Conservation (phyloP, 805 yeast species). For the Kodamaea sagamina region DNA sequence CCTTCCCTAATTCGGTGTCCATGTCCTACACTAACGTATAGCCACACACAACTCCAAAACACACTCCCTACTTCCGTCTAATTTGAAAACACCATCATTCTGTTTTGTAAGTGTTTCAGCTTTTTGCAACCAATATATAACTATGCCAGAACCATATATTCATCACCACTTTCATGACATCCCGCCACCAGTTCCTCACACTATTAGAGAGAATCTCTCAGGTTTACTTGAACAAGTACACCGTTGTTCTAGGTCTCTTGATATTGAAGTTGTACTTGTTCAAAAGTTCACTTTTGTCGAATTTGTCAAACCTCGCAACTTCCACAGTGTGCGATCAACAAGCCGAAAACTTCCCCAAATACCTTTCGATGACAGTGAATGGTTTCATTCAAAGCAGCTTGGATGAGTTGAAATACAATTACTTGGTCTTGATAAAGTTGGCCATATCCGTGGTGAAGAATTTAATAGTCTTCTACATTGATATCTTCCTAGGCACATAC, state of each 20-base stretch:
- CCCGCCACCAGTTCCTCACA: conserved; percentile 39
- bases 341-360: conserved; percentile 55
- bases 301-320: conserved; percentile 41
- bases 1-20: no score
- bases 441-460: conserved; percentile 59
- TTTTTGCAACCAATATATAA: neutral
- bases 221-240: conserved; percentile 63
- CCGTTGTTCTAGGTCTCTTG: conserved; percentile 56
- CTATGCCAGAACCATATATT: neutral
- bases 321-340: conserved; percentile 33
- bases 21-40: no score
- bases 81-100: neutral
- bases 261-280: conserved; percentile 64
- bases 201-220: conserved; percentile 61
- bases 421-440: conserved; percentile 45
- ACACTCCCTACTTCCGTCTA: neutral
- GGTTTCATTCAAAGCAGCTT: conserved; percentile 49
- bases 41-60: neutral
- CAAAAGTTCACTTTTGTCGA: conserved; percentile 43
- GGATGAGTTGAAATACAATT: conserved; percentile 48
- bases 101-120: conserved; percentile 6
- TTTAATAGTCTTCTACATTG: conserved; percentile 63
- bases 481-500: conserved; percentile 81
- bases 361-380: conserved; percentile 57
- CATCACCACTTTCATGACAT: neutral